phyloP scores from a whole-genome alignment of 257 asterid genomes.

The Eustoma russellianum region DNA sequence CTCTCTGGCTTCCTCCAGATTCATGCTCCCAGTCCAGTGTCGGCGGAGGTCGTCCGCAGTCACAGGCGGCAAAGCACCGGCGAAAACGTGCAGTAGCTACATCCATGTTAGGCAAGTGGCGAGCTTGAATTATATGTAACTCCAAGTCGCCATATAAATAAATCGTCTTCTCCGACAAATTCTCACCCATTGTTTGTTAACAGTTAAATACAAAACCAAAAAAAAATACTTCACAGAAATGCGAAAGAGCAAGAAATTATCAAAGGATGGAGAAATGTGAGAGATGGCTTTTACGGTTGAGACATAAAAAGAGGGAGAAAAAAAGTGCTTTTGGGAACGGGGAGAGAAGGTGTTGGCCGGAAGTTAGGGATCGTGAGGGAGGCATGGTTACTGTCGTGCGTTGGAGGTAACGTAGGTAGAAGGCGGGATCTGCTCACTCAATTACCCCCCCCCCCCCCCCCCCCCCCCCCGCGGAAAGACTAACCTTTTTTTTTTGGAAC shows the following conservation, averaged over 20 bases:
- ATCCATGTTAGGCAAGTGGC: constrained; percentile 82
- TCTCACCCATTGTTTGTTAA: constrained; percentile 32
- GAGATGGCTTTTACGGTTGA: no score
- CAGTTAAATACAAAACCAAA: neutral
- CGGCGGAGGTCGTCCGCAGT: constrained; percentile 25
- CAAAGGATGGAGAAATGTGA: neutral
- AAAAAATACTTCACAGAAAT: neutral
- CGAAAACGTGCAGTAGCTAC: constrained; percentile 58
- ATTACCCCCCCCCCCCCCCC: no score
- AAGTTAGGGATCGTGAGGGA: neutral
- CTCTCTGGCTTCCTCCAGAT: constrained; percentile 4
- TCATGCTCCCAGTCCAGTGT: neutral
- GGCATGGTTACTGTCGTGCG: neutral
- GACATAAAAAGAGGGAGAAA: no score
- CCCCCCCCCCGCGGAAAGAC: no score
- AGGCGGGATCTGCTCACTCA: no score
- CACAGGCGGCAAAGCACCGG: constrained; percentile 49
- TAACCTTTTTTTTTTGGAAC: no score
- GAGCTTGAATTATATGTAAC: constrained; percentile 53
- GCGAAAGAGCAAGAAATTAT: neutral
- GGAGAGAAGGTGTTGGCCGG: no score
- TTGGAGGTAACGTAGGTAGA: neutral
- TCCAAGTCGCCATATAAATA: constrained; percentile 78
- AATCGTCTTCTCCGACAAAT: constrained; percentile 13
- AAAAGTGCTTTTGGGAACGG: no score